A percentile compares a stretch with the other conserved stretches of the same genome.
phyloP scores from a whole-genome alignment of 1,284 basidiomycete genomes.

The Apiotrichum gracile region DNA sequence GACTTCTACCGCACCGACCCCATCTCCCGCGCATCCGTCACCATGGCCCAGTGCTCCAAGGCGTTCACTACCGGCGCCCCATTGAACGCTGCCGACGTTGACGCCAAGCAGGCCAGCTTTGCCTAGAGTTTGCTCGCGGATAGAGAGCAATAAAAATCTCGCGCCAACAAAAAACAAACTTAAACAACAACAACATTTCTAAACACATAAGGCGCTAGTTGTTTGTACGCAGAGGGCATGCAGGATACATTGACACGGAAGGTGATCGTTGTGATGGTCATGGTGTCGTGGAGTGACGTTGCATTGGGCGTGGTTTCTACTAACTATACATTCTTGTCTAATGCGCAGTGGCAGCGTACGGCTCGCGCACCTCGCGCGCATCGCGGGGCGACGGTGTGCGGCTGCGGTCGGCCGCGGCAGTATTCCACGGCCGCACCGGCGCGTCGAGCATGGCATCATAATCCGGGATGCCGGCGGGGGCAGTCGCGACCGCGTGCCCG shows the following conservation, averaged over 20 bases:
- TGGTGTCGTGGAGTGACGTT: not conserved
- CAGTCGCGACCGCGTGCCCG: too few relatives aligned
- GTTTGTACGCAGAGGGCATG: constrained; percentile 21
- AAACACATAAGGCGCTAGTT: constrained; percentile 4
- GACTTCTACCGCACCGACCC: constrained; percentile 92
- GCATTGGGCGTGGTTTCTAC: too few relatives aligned
- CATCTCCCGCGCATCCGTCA: constrained; percentile 50
- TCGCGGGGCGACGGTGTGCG: constrained; percentile 12
- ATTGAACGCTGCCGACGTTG: constrained; percentile 12
- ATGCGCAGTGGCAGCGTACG: too few relatives aligned
- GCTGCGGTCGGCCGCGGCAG: constrained; percentile 3
- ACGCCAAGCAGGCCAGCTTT: constrained; percentile 12
- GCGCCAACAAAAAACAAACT: not conserved
- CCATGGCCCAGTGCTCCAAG: constrained; percentile 49
- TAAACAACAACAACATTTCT: not conserved
- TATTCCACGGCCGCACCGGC: constrained; percentile 7
- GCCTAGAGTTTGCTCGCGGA: constrained; percentile 6
- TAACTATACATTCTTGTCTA: too few relatives aligned
- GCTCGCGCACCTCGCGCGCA: not conserved
- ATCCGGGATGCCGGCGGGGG: not conserved
- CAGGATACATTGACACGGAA: constrained; percentile 18
- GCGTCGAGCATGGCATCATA: constrained; percentile 3
- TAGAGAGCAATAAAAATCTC: not conserved
- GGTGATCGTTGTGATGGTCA: too few relatives aligned
- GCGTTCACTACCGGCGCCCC: constrained; percentile 41